Base-by-base conservation (phyloP, 192 early-diverging fungal genomes). In the Podila clonocystis region DNA sequence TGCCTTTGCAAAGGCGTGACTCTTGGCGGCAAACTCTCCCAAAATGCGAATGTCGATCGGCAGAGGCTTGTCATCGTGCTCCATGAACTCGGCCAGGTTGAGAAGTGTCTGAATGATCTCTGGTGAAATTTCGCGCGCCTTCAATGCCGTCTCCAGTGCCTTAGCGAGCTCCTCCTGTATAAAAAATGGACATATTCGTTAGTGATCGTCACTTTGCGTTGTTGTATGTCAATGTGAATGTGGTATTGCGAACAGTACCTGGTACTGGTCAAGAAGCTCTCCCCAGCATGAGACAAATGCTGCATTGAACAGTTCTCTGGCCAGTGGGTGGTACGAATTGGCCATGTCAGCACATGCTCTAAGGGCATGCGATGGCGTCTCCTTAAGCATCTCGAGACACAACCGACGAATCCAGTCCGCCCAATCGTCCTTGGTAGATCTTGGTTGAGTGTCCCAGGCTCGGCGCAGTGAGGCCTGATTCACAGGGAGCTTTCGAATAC, bases 1-100 rank as follows among this genome's bases (percentile, higher is more conserved):
- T n/a, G 97, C 98, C 84, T 98, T 98, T 36, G 98, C 97, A 77
- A 94, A 94, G 1, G 98, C 97, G 75, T 98, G 95, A 68, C 96
- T 98, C 65, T 94, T 94, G 63, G 92, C 88, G 5, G 98, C 98
- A 70, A 95, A 98, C 29, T 89, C 85, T 15, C 95, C 96, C 26
- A 99, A 85, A 5, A 93, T 94, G 30, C 93, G 87, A 58, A 97
- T 95, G 64, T 97, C 95, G 68, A 98, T 98, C 1, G 97, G 96
- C 12, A 98, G 85, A 9, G 96, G 89, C 72, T 97, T 97, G 74
- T 97, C 95, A 73, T 99, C 96, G 65, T 96, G 96, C 85, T 99
- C 98, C 98, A 99, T 99, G 65, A 96, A 98, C 78, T 97, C 98
- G 7, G 97, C 97, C 34, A 99, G 88, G 61, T 97, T 96, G 41